phyloP scores from a whole-genome alignment of 2,329 filamentous ascomycete species.

The Tetracladium maxilliforme region DNA sequence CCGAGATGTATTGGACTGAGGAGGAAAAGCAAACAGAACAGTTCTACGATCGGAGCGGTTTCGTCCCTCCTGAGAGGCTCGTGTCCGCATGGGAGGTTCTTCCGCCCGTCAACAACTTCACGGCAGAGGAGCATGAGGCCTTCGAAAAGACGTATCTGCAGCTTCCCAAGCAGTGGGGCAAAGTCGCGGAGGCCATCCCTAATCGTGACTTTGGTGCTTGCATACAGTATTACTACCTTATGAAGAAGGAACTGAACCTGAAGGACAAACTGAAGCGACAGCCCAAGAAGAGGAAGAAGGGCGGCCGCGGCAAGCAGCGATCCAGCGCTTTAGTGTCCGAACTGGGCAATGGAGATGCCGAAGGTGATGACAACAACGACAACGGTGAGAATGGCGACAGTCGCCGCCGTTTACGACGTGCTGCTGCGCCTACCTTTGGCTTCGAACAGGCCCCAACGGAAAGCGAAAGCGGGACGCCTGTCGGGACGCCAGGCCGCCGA shows the following conservation, averaged over 20 bases:
- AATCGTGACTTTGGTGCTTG: conserved; percentile 62
- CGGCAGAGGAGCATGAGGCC: conserved; percentile 48
- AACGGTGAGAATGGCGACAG: conserved; percentile 41
- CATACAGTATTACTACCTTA: conserved; percentile 77
- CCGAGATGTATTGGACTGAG: conserved; percentile 50
- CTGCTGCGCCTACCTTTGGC: conserved; percentile 58
- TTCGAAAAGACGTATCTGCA: conserved; percentile 67
- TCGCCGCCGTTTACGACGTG: conserved; percentile 43
- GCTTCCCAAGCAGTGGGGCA: conserved; percentile 70
- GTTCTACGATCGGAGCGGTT: conserved; percentile 52
- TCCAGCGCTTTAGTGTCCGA: conserved; percentile 54
- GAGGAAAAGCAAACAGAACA: conserved; percentile 41
- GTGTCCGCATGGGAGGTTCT: conserved; percentile 59
- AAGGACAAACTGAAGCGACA: conserved; percentile 62
- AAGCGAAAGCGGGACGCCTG: conserved; percentile 41
- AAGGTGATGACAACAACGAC: conserved; percentile 38
- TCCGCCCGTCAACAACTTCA: conserved; percentile 62
- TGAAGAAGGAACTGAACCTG: conserved; percentile 59
- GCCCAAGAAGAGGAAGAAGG: conserved; percentile 42
- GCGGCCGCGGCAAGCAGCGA: conserved; percentile 36
- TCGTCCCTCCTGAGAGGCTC: conserved; percentile 48
- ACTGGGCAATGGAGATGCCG: conserved; percentile 36
- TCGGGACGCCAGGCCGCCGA: conserved; percentile 40
- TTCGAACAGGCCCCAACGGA: conserved; percentile 46
- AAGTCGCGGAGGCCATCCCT: conserved; percentile 53